Conservation (phyloP, 2,329 filamentous ascomycete genomes). For the Sclerotinia subarctica region DNA sequence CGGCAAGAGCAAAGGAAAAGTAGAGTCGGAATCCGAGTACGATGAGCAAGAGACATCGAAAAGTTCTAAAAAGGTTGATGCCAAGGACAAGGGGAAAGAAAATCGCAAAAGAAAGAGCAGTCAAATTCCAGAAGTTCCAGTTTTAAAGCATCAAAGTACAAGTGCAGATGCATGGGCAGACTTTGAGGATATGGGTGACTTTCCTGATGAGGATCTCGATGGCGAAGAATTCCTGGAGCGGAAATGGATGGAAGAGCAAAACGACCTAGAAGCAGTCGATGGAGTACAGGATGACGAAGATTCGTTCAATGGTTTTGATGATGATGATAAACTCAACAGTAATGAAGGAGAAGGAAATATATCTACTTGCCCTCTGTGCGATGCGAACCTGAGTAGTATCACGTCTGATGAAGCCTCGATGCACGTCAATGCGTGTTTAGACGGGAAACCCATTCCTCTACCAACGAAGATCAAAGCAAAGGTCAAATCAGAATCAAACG, state of each 20-base stretch:
- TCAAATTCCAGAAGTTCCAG: constrained; percentile 36
- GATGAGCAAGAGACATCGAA: constrained; percentile 10
- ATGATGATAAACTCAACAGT: constrained; percentile 22
- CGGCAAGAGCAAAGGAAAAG: constrained; percentile 26
- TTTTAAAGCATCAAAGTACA: constrained; percentile 49
- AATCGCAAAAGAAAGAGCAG: neutral
- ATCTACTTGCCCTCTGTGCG: constrained; percentile 73
- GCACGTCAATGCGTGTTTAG: constrained; percentile 91
- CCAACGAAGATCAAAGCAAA: constrained; percentile 38
- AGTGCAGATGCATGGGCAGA: constrained; percentile 49
- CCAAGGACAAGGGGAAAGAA: constrained; percentile 4
- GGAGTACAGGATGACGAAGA: constrained; percentile 37
- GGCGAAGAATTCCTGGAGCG: constrained; percentile 65
- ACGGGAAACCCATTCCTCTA: constrained; percentile 69
- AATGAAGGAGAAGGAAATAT: constrained; percentile 26
- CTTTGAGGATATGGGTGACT: constrained; percentile 60
- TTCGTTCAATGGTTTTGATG: constrained; percentile 29
- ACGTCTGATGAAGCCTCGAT: constrained; percentile 66
- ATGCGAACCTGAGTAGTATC: constrained; percentile 57
- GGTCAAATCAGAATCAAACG: constrained; percentile 22
- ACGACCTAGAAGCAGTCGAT: constrained; percentile 60
- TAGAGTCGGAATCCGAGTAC: constrained; percentile 12
- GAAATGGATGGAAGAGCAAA: constrained; percentile 74
- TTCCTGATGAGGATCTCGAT: constrained; percentile 43
- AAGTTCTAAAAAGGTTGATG: neutral